Evolutionary conservation across 1,139 yeast genomes (phyloP), one percentile per base, ranked within the genome.

Genomic region (Candida sanyaensis): DNA sequence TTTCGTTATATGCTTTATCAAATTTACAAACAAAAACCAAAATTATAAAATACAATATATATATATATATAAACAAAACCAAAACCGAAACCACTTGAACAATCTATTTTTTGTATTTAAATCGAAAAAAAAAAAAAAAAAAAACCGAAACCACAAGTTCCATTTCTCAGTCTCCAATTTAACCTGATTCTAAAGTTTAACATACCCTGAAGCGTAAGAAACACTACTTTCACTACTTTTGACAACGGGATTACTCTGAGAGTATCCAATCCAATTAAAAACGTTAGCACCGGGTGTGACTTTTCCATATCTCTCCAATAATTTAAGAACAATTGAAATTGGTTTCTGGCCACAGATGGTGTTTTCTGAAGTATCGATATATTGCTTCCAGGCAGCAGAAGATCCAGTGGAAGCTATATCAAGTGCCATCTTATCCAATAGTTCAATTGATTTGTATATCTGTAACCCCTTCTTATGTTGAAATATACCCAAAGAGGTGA

Each of bases 271-370:
- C 96, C 97, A 91, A 29, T 78, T 61, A 57, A 91, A 81, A 7
- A 48, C 52, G 3, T 44, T 49, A 24, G 33, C 39, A 1, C 23
- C 42, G 7, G 32, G 42, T 28, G 37, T 37, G 29, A 23, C 38
- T 7, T 32, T 31, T 4, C 40, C 34, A 48, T 44, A 55, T 37
- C 56, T 57, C 49, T 81, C 84, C 56, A 84, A 60, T 9, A 86
- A 67, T 38, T 73, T 69, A 46, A 91, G 65, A 33, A 92, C 64
- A 10, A 90, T 74, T 1, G 82, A 78, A 37, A 93, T 73, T 0
- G 99, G 97, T 53, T 81, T 85, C 51, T 92, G 88, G 0, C 99
- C 99, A 64, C 99, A 95, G 24, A 93, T 88, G 0, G 99, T 95
- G 65, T 93, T 92, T 1, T 86, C 90, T 0, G 98, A 88, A 1